These are phyloP conservation scores for Trypanosoma mega DNA, from an alignment of 208 protist species.

Conservation along the genomic window DNA sequence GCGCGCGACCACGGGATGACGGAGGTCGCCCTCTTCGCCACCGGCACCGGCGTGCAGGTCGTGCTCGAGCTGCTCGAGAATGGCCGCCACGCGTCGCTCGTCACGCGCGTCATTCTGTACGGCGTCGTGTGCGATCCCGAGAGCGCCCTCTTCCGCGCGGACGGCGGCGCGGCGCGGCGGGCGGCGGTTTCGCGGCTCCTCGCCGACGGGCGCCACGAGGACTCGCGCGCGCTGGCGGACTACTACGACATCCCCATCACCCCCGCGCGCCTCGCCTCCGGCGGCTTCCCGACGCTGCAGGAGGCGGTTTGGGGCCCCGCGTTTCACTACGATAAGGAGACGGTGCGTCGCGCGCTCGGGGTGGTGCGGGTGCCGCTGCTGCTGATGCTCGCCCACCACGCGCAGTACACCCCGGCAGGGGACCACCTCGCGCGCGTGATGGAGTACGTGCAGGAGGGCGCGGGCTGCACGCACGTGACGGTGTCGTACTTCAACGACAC, in stretches of 20 bases:
- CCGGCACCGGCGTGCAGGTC: slow-evolving; percentile 74
- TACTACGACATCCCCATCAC: slow-evolving; percentile 77
- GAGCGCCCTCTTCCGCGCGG: slow-evolving; percentile 36
- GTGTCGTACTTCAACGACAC: slow-evolving; percentile 57
- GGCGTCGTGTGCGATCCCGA: slow-evolving; percentile 47
- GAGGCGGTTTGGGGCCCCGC: slow-evolving; percentile 74
- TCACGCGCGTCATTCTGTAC: slow-evolving; percentile 71
- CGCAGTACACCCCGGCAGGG: slow-evolving; percentile 40
- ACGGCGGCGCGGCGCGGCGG: slow-evolving; percentile 28
- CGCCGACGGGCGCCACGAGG: slow-evolving; percentile 39
- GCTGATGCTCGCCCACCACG: slow-evolving; percentile 55
- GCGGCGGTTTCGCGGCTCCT: slow-evolving; percentile 36
- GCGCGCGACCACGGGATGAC: slow-evolving; percentile 44
- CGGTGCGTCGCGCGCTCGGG: slow-evolving; percentile 28
- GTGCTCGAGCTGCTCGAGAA: slow-evolving; percentile 53
- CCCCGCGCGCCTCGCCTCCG: slow-evolving; percentile 42
- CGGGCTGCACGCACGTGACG: slow-evolving; percentile 40
- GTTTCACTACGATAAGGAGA: slow-evolving; percentile 29
- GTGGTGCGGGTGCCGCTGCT: slow-evolving; percentile 50
- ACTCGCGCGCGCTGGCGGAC: slow-evolving; percentile 39
- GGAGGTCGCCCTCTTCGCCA: slow-evolving; percentile 66
- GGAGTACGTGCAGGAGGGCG: slow-evolving; percentile 21
- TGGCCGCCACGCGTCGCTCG: slow-evolving; percentile 22
- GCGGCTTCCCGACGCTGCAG: slow-evolving; percentile 59
- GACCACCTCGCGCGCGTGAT: slow-evolving; percentile 32